Conservation (phyloP, 805 yeast species). For the Teunomyces lycoperdinae region DNA sequence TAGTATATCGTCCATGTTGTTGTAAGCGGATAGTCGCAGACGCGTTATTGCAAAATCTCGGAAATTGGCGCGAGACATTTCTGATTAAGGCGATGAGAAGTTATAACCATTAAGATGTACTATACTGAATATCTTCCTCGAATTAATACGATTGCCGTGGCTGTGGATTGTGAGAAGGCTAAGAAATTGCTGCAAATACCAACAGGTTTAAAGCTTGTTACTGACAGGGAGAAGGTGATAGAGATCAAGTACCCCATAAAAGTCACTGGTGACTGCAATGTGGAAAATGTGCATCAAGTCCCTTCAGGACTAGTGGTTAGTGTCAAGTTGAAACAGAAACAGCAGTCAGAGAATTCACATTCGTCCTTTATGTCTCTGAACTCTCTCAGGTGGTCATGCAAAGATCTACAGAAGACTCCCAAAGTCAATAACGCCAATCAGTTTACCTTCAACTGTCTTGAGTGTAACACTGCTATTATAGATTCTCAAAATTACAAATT, state of each 20-base stretch:
- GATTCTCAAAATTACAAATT: slow-evolving; percentile 34
- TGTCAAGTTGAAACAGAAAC: background rate
- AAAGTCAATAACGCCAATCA: slow-evolving; percentile 12
- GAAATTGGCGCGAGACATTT: background rate
- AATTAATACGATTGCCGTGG: slow-evolving; percentile 6
- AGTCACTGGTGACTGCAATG: background rate
- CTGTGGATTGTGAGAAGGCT: slow-evolving; percentile 1
- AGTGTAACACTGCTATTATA: slow-evolving; percentile 28
- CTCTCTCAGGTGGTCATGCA: slow-evolving; percentile 38
- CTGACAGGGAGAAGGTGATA: background rate
- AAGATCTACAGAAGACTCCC: slow-evolving; percentile 37
- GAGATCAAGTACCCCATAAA: slow-evolving; percentile 2
- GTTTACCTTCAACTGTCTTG: slow-evolving; percentile 30
- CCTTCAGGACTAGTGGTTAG: background rate
- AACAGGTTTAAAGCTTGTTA: background rate
- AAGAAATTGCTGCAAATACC: background rate
- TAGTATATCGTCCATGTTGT: slow-evolving; percentile 4
- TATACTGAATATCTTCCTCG: slow-evolving; percentile 9
- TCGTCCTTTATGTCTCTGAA: slow-evolving; percentile 1
- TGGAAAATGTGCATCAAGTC: background rate
- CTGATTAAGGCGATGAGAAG: background rate
- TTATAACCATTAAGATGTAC: slow-evolving; percentile 5
- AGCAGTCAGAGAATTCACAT: background rate
- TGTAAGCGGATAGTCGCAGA: background rate
- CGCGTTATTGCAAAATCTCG: background rate